Conservation (phyloP, 2,329 filamentous ascomycete species). For the Colletotrichum orchidophilum region DNA sequence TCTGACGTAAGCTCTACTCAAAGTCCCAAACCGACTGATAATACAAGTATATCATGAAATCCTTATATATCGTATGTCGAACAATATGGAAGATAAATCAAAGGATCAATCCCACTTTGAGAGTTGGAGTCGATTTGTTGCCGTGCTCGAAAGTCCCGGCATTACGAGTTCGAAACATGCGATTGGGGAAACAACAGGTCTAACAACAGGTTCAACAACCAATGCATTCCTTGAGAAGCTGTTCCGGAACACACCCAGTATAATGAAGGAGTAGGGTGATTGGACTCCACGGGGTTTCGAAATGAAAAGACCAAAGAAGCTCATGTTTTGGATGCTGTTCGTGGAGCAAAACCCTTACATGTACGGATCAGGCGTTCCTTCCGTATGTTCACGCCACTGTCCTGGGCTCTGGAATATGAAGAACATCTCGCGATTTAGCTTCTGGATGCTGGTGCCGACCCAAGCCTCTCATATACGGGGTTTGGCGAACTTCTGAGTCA, state of each 20-base stretch:
- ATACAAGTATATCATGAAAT: background rate
- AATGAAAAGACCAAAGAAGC: background rate
- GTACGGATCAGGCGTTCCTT: accelerated
- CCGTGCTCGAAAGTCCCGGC: background rate
- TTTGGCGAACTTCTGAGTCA: background rate
- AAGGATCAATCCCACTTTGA: background rate
- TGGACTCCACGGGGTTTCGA: no score
- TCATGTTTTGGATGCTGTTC: background rate
- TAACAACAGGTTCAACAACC: background rate
- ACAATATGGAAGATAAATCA: background rate
- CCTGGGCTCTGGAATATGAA: no score
- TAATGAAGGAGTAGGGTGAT: no score
- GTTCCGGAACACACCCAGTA: background rate
- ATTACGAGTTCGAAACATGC: background rate
- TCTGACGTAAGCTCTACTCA: background rate
- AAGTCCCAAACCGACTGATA: background rate
- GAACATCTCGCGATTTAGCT: background rate
- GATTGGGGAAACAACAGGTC: background rate
- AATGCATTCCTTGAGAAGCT: background rate
- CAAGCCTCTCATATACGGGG: background rate
- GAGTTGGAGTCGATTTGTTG: background rate
- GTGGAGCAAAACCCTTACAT: background rate
- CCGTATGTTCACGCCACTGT: background rate
- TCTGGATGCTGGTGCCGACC: background rate
- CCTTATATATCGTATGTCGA: background rate